These are phyloP conservation scores for Podospora pseudoanserina DNA, from an alignment of 495 filamentous ascomycete species.

Conservation along the genomic window DNA sequence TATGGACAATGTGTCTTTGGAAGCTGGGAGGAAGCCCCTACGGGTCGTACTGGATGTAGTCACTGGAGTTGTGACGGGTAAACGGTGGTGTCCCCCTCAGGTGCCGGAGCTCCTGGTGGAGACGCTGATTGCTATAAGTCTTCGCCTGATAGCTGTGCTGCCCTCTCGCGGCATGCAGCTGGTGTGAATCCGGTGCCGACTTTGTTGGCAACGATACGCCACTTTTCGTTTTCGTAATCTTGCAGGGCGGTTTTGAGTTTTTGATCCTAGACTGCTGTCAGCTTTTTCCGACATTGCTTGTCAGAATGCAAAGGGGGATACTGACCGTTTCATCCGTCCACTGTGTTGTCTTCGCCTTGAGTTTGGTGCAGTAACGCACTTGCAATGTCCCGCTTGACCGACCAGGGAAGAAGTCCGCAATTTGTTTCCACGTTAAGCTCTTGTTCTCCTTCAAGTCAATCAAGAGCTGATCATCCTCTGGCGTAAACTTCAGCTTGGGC, in stretches of 20 bases:
- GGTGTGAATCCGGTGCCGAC: slow-evolving; percentile 83
- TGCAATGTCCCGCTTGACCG: slow-evolving; percentile 83
- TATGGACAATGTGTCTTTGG: background rate
- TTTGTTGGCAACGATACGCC: slow-evolving; percentile 82
- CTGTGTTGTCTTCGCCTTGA: slow-evolving; percentile 85
- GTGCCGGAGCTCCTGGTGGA: slow-evolving; percentile 50
- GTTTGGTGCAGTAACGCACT: slow-evolving; percentile 89
- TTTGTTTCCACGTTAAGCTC: slow-evolving; percentile 92
- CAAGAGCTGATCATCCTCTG: slow-evolving; percentile 79
- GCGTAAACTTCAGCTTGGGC: slow-evolving; percentile 85
- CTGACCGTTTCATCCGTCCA: slow-evolving; percentile 91
- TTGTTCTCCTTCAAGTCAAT: slow-evolving; percentile 90
- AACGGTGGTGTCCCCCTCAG: slow-evolving; percentile 48
- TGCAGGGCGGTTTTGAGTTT: slow-evolving; percentile 73
- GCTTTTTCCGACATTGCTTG: slow-evolving; percentile 6
- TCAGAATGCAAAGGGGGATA: slow-evolving; percentile 15
- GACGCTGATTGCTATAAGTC: slow-evolving; percentile 56
- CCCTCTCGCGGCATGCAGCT: slow-evolving; percentile 77
- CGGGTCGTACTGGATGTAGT: slow-evolving; percentile 5
- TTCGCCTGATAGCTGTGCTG: slow-evolving; percentile 52
- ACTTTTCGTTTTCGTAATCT: slow-evolving; percentile 87
- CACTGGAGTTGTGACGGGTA: slow-evolving; percentile 42
- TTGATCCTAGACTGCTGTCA: slow-evolving; percentile 57
- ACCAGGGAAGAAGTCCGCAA: slow-evolving; percentile 89
- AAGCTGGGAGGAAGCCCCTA: background rate